Base-by-base conservation (phyloP, 2,329 filamentous ascomycete species). In the Xylariaceae sp. region DNA sequence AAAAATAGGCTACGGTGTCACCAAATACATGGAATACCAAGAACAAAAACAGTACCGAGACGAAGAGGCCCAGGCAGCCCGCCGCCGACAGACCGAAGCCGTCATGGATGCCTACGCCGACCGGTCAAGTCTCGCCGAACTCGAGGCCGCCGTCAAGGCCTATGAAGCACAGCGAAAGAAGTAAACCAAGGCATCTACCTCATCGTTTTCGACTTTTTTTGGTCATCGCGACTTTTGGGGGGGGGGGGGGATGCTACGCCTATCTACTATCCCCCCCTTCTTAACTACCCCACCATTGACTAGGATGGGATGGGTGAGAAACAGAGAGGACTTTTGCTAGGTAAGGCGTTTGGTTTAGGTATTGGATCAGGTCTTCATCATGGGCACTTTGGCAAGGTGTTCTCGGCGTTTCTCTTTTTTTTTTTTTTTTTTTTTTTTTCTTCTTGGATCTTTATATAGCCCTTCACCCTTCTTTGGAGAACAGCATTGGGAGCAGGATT, bases 61-160 rank as follows among this genome's bases (percentile, higher is more conserved):
- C 66, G 67, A 52, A 61, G 59, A 63, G 57, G 39, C 53, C 19
- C 53, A 59, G 27, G 59, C 71, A 43, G 69, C 70, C 39, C 64
- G 62, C n/a, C 69, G 71, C 50, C 67, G 55, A 12, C 59, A 67
- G 40, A 68, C 67, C 47, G 72, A 76, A 55, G 70, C 73, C 26
- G 68, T 75, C 53, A 69, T 78, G 66, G 73, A 79, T 37, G 73
- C 77, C 54, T 80, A 80, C 55, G 76, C 77, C 46, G 76, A 77
- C 57, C 72, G 76, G 11, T 73, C 73, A 31, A 79, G 73, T 58
- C 68, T 80, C 3, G 72, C 74, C 30, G 74, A 74, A 58, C 68
- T 80, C 34, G 75, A 80, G 63, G 73, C 71, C 45, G 77, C 77
- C 2, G 70, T 80, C 50, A 66, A 71, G 50, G 71, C 72, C 30